These are phyloP conservation scores for Trichophyton rubrum DNA, from an alignment of 2,329 filamentous ascomycete species.

Conservation along the genomic window DNA sequence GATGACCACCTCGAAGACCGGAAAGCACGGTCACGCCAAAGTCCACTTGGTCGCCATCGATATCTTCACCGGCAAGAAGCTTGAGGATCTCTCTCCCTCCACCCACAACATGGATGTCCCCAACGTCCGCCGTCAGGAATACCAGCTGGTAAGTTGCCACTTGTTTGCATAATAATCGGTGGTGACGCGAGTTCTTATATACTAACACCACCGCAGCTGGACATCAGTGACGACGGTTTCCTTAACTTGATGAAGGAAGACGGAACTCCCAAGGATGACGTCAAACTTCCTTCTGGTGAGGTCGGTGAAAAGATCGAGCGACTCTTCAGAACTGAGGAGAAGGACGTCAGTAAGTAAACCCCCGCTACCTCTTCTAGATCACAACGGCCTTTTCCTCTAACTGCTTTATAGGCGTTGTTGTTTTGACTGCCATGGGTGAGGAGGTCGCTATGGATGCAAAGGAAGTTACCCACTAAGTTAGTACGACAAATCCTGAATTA, in stretches of 20 bases:
- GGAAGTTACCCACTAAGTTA: slow-evolving; percentile 52
- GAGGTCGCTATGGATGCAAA: slow-evolving; percentile 86
- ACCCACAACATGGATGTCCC: slow-evolving; percentile 84
- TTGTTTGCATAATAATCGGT: not conserved
- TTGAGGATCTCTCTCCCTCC: slow-evolving; percentile 96
- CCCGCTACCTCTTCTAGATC: not conserved
- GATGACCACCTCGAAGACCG: slow-evolving; percentile 99
- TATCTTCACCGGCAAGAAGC: slow-evolving; percentile 99
- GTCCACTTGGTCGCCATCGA: slow-evolving; percentile 96
- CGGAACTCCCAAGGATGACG: slow-evolving; percentile 84
- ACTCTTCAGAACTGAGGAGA: slow-evolving; percentile 70
- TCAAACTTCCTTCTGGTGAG: slow-evolving; percentile 83
- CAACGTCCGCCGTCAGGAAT: slow-evolving; percentile 80
- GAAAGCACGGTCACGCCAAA: slow-evolving; percentile 99
- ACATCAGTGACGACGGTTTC: slow-evolving; percentile 87
- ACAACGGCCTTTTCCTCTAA: slow-evolving; percentile 9
- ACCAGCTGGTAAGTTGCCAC: slow-evolving; percentile 66
- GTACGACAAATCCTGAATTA: not conserved
- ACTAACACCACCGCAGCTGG: slow-evolving; percentile 46
- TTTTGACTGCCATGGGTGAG: slow-evolving; percentile 94
- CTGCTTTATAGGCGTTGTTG: slow-evolving; percentile 59
- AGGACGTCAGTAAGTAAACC: slow-evolving; percentile 71
- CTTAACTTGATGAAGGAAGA: slow-evolving; percentile 84
- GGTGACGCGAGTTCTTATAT: not conserved
- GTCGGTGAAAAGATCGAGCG: slow-evolving; percentile 73